A percentile compares a stretch with the other conserved stretches of the same genome.
phyloP scores from a whole-genome alignment of 352 stramenopile species.

The Globisporangium heterothallicum region DNA sequence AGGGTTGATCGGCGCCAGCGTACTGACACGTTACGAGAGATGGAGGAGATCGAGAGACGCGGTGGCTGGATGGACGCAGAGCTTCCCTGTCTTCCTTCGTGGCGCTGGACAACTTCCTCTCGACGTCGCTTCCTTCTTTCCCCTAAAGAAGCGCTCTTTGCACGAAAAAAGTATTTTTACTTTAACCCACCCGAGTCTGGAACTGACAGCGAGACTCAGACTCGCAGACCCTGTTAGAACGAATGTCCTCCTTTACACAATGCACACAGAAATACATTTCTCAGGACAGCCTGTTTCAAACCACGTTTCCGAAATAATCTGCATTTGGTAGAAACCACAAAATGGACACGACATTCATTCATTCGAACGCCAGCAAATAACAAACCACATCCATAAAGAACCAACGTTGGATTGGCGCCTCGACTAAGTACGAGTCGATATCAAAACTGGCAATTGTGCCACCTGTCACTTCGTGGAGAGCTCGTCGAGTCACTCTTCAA shows the following conservation, averaged over 20 bases:
- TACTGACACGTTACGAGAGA: neutral
- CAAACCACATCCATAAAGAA: neutral
- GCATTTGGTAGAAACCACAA: no score
- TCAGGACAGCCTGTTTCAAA: no score
- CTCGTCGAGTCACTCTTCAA: slow-evolving; percentile 1
- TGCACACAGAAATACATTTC: no score
- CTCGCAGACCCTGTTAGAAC: neutral
- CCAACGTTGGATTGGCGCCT: neutral
- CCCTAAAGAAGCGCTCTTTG: no score
- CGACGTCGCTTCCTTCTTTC: slow-evolving; percentile 1
- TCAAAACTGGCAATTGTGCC: neutral
- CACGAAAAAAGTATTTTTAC: slow-evolving; percentile 10
- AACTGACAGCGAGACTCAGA: neutral
- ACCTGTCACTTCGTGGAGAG: slow-evolving; percentile 8
- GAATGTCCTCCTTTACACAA: neutral
- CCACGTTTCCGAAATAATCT: no score
- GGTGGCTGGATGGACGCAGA: neutral
- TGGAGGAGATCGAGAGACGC: neutral
- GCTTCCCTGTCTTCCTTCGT: no score
- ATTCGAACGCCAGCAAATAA: no score
- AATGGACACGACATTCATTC: no score
- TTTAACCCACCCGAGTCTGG: neutral
- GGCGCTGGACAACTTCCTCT: neutral
- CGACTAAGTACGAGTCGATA: neutral
- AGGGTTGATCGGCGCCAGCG: slow-evolving; percentile 7